A percentile compares a stretch with the other conserved stretches of the same genome.
These are phyloP conservation scores for Limonium bicolor DNA, from an alignment of 148 eudicot genomes.

Conservation along the genomic window DNA sequence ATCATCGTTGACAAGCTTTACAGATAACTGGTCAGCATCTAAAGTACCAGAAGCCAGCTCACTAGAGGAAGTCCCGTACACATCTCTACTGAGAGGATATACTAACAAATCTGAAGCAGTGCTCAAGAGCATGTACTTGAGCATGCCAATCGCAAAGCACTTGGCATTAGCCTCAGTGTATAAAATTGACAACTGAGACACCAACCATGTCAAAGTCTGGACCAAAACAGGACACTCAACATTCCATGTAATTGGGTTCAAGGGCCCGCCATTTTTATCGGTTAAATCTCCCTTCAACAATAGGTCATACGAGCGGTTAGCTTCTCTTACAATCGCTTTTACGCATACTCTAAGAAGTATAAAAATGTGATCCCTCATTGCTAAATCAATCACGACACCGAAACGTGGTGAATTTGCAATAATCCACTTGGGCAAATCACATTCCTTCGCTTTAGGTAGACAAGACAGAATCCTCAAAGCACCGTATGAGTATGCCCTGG, in stretches of 20 bases:
- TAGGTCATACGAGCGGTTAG: constrained; percentile 13
- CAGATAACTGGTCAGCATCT: constrained; percentile 11
- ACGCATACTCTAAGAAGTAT: constrained; percentile 48
- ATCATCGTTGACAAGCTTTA: constrained; percentile 13
- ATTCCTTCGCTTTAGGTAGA: constrained; percentile 9
- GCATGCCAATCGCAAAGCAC: constrained; percentile 34
- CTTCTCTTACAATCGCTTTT: constrained; percentile 53
- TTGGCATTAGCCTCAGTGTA: constrained; percentile 59
- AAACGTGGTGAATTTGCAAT: constrained; percentile 49
- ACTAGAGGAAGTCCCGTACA: constrained; percentile 3
- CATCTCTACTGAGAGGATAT: constrained; percentile 17
- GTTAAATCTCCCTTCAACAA: constrained; percentile 10
- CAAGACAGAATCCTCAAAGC: constrained; percentile 29
- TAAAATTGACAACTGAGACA: constrained; percentile 44
- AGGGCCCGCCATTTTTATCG: constrained; percentile 4
- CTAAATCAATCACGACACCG: constrained; percentile 56
- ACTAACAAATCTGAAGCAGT: constrained; percentile 22
- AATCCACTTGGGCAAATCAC: constrained; percentile 35
- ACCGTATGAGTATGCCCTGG: constrained; percentile 28
- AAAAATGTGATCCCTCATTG: constrained; percentile 63
- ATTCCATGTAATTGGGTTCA: constrained; percentile 7
- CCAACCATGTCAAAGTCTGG: constrained; percentile 52
- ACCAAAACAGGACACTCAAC: constrained; percentile 48
- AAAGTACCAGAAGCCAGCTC: constrained; percentile 8
- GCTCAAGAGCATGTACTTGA: constrained; percentile 35